These are phyloP conservation scores for Clitopilus passeckerianus DNA, from an alignment of 768 basidiomycete species.

Conservation along the genomic window DNA sequence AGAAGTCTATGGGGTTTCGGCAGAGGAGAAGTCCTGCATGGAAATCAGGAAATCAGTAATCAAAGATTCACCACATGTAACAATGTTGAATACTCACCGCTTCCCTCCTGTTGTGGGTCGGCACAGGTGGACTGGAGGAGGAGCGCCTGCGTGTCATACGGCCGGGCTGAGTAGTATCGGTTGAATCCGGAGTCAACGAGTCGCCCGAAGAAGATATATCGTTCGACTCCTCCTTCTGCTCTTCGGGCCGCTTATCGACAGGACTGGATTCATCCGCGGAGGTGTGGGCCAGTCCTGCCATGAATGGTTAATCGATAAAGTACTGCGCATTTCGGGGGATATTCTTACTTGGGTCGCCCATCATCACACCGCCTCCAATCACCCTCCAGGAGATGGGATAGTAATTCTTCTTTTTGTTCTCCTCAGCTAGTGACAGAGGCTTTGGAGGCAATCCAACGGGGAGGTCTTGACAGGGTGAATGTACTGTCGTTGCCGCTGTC, in stretches of 20 bases:
- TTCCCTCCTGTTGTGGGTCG: conserved; percentile 9
- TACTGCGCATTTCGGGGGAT: not conserved
- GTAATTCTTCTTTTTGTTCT: conserved; percentile 39
- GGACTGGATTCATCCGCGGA: not conserved
- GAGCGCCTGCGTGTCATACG: conserved; percentile 24
- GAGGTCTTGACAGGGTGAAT: conserved; percentile 3
- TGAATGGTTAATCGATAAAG: not conserved
- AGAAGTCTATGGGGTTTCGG: conserved; percentile 35
- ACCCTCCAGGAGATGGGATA: conserved; percentile 74
- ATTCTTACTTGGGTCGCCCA: conserved; percentile 32
- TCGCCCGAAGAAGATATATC: not conserved
- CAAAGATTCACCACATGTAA: not conserved
- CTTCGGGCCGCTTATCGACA: not conserved
- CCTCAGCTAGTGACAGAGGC: conserved; percentile 21
- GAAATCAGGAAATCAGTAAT: not conserved
- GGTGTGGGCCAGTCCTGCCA: not conserved
- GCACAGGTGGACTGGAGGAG: conserved; percentile 28
- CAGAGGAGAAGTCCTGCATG: conserved; percentile 34
- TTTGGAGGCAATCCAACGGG: conserved; percentile 13
- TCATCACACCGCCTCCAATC: conserved; percentile 72
- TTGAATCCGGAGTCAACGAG: not conserved
- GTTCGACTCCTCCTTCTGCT: not conserved
- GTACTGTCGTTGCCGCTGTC: conserved; percentile 6
- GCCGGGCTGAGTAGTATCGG: conserved; percentile 3
- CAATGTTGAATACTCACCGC: not conserved